Percentiles rank a stretch among this genome's conserved stretches.
Evolutionary conservation across 2,329 filamentous ascomycete species (phyloP).

Genomic region (Fusarium sp.): DNA sequence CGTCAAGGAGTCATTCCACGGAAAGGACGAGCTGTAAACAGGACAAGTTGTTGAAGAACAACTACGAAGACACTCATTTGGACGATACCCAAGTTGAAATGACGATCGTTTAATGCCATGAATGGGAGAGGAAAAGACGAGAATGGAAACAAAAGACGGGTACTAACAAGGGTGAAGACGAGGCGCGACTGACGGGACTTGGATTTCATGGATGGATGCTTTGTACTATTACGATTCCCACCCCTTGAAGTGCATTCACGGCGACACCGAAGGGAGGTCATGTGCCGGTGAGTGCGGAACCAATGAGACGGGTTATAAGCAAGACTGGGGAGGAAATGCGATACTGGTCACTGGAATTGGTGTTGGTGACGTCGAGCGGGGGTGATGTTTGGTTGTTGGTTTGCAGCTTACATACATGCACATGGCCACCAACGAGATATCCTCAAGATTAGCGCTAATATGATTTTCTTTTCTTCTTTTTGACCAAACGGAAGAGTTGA

Average conservation of each 20-base stretch:
- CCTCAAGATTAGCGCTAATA: slow-evolving; percentile 24
- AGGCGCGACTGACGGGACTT: slow-evolving; percentile 38
- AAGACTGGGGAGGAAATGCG: background rate
- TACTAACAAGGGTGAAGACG: slow-evolving; percentile 20
- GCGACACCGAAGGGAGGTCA: slow-evolving; percentile 9
- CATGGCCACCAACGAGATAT: slow-evolving; percentile 14
- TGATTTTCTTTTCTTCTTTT: slow-evolving; percentile 10
- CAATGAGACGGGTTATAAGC: background rate
- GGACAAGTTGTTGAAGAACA: background rate
- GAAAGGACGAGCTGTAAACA: slow-evolving; percentile 56
- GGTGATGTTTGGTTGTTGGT: slow-evolving; percentile 6
- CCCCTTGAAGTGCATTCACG: slow-evolving; percentile 18
- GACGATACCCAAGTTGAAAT: slow-evolving; percentile 46
- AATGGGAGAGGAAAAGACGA: slow-evolving; percentile 12
- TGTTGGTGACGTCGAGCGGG: slow-evolving; percentile 16
- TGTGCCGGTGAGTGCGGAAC: background rate
- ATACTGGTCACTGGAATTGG: slow-evolving; percentile 16
- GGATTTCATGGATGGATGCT: slow-evolving; percentile 35
- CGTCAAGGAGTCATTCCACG: slow-evolving; percentile 53
- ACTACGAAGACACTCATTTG: slow-evolving; percentile 42
- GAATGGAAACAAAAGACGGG: slow-evolving; percentile 18
- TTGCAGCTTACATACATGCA: background rate
- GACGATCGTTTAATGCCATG: slow-evolving; percentile 44
- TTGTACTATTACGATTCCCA: slow-evolving; percentile 36
- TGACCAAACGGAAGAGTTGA: background rate